Conservation (phyloP, 2,329 filamentous ascomycete genomes). For the Fusarium scirpi region DNA sequence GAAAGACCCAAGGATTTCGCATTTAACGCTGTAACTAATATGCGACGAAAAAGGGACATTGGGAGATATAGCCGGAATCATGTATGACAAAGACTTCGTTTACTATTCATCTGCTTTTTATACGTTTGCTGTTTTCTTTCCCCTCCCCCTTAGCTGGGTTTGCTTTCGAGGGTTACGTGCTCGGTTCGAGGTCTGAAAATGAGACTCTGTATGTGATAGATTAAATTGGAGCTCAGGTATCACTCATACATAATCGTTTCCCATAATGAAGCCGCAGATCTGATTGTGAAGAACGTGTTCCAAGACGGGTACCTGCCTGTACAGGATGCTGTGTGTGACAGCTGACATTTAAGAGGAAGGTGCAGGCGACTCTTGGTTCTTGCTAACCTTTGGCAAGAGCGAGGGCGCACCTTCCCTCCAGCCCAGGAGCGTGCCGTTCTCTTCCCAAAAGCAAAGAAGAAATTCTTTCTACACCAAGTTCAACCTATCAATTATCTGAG, state of each 20-base stretch:
- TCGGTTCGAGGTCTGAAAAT: constrained; percentile 35
- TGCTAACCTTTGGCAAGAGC: neutral
- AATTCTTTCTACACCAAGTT: neutral
- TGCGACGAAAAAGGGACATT: constrained; percentile 50
- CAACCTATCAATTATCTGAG: neutral
- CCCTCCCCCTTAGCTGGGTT: constrained; percentile 31
- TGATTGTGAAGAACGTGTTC: neutral
- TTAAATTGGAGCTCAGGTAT: constrained; percentile 32
- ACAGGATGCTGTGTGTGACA: neutral
- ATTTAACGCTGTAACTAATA: constrained; percentile 55
- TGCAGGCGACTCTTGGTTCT: neutral
- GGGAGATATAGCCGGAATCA: constrained; percentile 49
- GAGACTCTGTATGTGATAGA: constrained; percentile 42
- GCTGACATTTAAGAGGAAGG: neutral
- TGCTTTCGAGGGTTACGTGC: constrained; percentile 34
- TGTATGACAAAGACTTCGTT: constrained; percentile 52
- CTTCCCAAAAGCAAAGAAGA: neutral
- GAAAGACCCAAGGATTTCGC: constrained; percentile 48
- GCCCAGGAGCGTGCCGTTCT: neutral
- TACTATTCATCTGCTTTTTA: constrained; percentile 39
- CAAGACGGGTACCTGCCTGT: neutral
- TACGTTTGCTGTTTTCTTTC: constrained; percentile 22
- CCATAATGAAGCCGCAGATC: neutral
- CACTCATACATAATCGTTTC: constrained; percentile 20
- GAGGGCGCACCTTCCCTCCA: neutral